Conservation (phyloP, 2,329 filamentous ascomycete genomes). For the Blastomyces emzantsi region DNA sequence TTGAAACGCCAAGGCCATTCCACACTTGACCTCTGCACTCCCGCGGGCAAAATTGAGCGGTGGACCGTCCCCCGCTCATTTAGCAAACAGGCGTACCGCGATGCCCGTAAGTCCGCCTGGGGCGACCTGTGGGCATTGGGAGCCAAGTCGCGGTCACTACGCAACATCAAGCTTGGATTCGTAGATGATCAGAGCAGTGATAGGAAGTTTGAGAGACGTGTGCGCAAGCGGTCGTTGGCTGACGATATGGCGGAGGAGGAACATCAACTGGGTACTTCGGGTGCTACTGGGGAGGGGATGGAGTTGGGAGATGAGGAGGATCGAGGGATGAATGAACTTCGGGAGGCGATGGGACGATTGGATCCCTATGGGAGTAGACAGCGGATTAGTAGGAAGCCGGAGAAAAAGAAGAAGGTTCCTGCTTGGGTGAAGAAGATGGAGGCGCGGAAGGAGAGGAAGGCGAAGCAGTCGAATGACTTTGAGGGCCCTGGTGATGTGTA, state of each 20-base stretch:
- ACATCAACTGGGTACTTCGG: constrained; percentile 17
- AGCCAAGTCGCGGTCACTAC: constrained; percentile 68
- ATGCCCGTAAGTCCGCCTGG: constrained; percentile 84
- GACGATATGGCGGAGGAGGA: constrained; percentile 19
- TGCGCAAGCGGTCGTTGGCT: constrained; percentile 21
- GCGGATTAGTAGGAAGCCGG: constrained; percentile 1
- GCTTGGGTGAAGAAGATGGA: constrained; percentile 37
- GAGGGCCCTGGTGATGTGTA: not conserved
- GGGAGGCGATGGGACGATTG: not conserved
- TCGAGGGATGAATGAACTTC: not conserved
- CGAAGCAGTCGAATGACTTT: constrained; percentile 32
- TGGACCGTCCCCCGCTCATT: constrained; percentile 86
- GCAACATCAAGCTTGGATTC: constrained; percentile 53
- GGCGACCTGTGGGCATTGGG: constrained; percentile 94
- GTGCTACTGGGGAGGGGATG: not conserved
- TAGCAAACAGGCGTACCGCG: constrained; percentile 74
- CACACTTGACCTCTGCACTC: constrained; percentile 83
- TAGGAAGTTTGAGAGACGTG: constrained; percentile 23
- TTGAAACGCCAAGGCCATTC: constrained; percentile 85
- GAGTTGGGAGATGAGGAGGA: constrained; percentile 13
- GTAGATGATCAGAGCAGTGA: constrained; percentile 35
- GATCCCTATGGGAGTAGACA: not conserved
- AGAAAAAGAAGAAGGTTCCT: constrained; percentile 22
- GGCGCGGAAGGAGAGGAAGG: constrained; percentile 36
- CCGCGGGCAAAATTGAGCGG: constrained; percentile 73